phyloP scores from a whole-genome alignment of 129 eudicot species.

The Centaurea solstitialis region DNA sequence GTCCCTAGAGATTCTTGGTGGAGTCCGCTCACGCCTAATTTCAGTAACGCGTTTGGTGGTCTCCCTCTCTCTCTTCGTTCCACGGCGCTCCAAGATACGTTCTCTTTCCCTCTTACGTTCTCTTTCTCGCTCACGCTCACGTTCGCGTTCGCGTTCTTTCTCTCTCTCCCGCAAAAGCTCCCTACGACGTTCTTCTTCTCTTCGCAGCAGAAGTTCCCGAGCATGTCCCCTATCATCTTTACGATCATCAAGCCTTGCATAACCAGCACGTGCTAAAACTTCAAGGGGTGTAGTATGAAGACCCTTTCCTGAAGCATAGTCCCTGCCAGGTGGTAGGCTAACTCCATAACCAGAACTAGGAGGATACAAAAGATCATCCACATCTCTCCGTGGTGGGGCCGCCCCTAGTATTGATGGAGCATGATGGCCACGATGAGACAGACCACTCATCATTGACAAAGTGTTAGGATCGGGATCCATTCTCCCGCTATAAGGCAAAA shows the following conservation, averaged over 20 bases:
- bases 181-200: slow-evolving; percentile 72
- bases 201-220: slow-evolving; percentile 55
- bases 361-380: slow-evolving; percentile 66
- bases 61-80: slow-evolving; percentile 61
- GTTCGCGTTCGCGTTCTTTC: slow-evolving; percentile 54
- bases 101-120: slow-evolving; percentile 57
- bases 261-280: slow-evolving; percentile 48
- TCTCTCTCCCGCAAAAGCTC: slow-evolving; percentile 69
- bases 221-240: slow-evolving; percentile 53
- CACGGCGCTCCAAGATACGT: slow-evolving; percentile 44
- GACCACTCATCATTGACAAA: slow-evolving; percentile 53
- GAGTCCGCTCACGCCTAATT: slow-evolving; percentile 68
- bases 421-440: slow-evolving; percentile 68
- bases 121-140: slow-evolving; percentile 59
- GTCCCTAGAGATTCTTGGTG: slow-evolving; percentile 72
- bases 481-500: slow-evolving; percentile 68
- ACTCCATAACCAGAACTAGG: slow-evolving; percentile 92
- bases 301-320: slow-evolving; percentile 85
- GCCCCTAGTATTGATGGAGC: slow-evolving; percentile 92
- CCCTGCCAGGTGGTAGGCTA: slow-evolving; percentile 98
- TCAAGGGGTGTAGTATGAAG: slow-evolving; percentile 64
- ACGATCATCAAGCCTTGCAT: slow-evolving; percentile 58
- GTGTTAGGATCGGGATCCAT: slow-evolving; percentile 65
- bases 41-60: slow-evolving; percentile 53
- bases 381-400: slow-evolving; percentile 62